A percentile compares a stretch with the other conserved stretches of the same genome.
Evolutionary conservation across 2,329 filamentous ascomycete genomes (phyloP).

Genomic region (Aspergillus ustus): DNA sequence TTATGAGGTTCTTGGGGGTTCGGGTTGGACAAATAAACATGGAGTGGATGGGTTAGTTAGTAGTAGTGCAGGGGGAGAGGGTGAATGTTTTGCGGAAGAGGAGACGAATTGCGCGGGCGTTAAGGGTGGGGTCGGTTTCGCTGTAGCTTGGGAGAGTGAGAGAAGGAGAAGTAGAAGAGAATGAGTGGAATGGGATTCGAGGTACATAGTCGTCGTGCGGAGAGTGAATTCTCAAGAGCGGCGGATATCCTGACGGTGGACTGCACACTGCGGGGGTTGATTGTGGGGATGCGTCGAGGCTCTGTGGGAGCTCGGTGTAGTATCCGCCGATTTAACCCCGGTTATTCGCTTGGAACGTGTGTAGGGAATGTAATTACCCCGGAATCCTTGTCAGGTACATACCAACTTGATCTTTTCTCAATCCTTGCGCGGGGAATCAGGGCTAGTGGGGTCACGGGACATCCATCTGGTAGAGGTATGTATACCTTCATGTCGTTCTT

Average conservation of each 20-base stretch:
- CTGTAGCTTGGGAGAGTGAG: neutral
- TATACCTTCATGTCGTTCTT: too few relatives aligned
- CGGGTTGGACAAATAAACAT: too few relatives aligned
- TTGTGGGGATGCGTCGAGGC: neutral
- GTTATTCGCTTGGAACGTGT: neutral
- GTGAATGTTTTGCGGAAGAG: constrained; percentile 14
- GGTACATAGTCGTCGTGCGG: neutral
- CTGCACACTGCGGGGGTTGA: neutral
- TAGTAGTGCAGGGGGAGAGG: too few relatives aligned
- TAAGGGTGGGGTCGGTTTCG: neutral
- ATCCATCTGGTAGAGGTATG: neutral
- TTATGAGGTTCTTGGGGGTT: too few relatives aligned
- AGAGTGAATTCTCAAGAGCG: neutral
- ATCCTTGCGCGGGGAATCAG: neutral
- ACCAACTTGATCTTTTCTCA: too few relatives aligned
- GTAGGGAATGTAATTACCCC: neutral
- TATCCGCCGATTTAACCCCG: neutral
- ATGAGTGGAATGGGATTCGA: neutral
- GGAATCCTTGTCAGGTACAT: too few relatives aligned
- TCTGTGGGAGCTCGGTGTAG: neutral
- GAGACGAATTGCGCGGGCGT: constrained; percentile 9
- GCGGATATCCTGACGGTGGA: neutral
- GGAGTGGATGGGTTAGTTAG: neutral
- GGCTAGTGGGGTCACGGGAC: neutral
- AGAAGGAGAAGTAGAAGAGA: neutral